Conservation (phyloP, 2,329 filamentous ascomycete genomes). For the Colletotrichum sp. region DNA sequence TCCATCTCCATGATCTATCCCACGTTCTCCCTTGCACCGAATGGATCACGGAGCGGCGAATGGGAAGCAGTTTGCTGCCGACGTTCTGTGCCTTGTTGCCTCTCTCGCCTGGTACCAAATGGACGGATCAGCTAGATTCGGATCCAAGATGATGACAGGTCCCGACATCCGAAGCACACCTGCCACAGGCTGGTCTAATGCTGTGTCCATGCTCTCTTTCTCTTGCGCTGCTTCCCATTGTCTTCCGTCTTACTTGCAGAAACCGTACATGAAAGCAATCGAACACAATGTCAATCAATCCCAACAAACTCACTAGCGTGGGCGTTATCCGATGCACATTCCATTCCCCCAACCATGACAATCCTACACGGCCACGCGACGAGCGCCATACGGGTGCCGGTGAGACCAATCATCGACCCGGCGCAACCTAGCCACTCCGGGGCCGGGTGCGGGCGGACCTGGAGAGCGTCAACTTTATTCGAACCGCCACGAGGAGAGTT, state of each 20-base stretch:
- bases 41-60: not conserved
- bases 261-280: not conserved
- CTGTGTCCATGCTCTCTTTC: not conserved
- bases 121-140: not conserved
- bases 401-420: not conserved
- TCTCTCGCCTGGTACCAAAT: not conserved
- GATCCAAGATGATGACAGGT: not conserved
- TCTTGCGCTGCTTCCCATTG: not conserved
- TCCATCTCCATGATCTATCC: not conserved
- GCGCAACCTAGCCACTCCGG: not conserved
- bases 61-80: not conserved
- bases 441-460: not conserved
- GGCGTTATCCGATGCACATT: not conserved
- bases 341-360: not conserved
- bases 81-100: not conserved
- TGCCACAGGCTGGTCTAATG: not conserved
- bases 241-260: not conserved
- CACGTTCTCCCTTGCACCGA: not conserved
- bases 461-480: conserved; percentile 6
- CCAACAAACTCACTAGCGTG: not conserved
- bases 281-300: not conserved
- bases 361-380: not conserved
- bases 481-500: not conserved
- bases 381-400: not conserved
- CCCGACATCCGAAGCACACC: not conserved